Evolutionary conservation across 2,329 filamentous ascomycete species (phyloP).

Genomic region (Pseudogymnoascus sp.): DNA sequence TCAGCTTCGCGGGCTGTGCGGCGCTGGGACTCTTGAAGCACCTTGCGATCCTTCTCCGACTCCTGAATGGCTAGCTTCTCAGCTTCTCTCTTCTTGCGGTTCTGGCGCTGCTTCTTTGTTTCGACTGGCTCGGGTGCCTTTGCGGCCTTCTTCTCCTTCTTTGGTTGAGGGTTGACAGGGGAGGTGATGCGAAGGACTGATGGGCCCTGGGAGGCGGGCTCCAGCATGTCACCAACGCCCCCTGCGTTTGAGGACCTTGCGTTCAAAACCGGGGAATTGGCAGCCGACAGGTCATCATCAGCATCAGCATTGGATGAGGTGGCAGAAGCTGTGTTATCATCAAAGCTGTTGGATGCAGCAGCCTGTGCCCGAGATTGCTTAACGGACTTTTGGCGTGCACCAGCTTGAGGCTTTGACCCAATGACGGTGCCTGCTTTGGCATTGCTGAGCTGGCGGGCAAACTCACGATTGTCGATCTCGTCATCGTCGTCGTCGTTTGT

Average conservation of each 20-base stretch:
- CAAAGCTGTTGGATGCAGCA: conserved; percentile 29
- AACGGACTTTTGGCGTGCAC: conserved; percentile 45
- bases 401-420: conserved; percentile 44
- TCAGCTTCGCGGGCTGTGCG: conserved; percentile 74
- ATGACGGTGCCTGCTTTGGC: conserved; percentile 58
- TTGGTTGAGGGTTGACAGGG: conserved; percentile 49
- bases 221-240: conserved; percentile 88
- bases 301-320: conserved; percentile 66
- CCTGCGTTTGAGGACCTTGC: conserved; percentile 44
- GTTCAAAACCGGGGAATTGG: conserved; percentile 53
- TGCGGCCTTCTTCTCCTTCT: conserved; percentile 50
- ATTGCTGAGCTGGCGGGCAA: conserved; percentile 64
- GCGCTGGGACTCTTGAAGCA: conserved; percentile 72
- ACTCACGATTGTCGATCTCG: conserved; percentile 62
- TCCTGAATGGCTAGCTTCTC: conserved; percentile 67
- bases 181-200: conserved; percentile 73
- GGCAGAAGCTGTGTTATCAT: conserved; percentile 42
- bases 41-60: conserved; percentile 69
- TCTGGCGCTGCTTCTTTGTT: conserved; percentile 93
- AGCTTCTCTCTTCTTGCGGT: conserved; percentile 78
- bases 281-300: conserved; percentile 71
- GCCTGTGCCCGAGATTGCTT: conserved; percentile 57
- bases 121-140: conserved; percentile 61
- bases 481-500: conserved; percentile 35
- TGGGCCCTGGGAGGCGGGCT: conserved; percentile 58